phyloP scores from a whole-genome alignment of 225 moss, liverwort and hornwort species.

The Climacium dendroides region DNA sequence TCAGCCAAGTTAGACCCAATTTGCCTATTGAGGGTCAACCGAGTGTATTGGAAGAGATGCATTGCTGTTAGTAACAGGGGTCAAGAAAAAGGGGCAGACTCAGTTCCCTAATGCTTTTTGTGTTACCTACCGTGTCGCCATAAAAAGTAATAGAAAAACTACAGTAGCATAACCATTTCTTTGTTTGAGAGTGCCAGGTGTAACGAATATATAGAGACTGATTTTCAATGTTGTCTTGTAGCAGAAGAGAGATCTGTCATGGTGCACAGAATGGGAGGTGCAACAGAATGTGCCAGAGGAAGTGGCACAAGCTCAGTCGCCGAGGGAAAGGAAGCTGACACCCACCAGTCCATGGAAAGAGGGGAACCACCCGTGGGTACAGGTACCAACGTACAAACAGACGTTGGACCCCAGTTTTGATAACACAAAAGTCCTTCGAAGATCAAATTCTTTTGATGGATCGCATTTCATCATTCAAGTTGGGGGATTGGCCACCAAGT shows the following conservation, averaged over 20 bases:
- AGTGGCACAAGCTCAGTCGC: neutral
- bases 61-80: neutral
- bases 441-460: constrained; percentile 23
- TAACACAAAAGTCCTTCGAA: neutral
- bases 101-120: neutral
- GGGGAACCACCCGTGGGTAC: constrained; percentile 17
- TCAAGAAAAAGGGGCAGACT: neutral
- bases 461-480: constrained; percentile 21
- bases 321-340: constrained; percentile 17
- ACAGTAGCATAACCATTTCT: neutral
- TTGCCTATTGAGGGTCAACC: neutral
- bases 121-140: neutral
- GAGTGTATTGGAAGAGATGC: neutral
- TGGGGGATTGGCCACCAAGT: constrained; percentile 13
- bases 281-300: neutral
- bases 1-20: neutral
- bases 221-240: neutral
- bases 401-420: constrained; percentile 26
- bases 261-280: constrained; percentile 48
- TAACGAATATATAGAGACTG: neutral
- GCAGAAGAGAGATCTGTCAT: constrained; percentile 23
- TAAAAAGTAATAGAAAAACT: neutral
- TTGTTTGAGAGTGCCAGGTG: neutral
- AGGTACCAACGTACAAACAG: constrained; percentile 37
- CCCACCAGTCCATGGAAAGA: neutral